These are phyloP conservation scores for Phytophthora constricta DNA, from an alignment of 352 stramenopile species.

Conservation along the genomic window DNA sequence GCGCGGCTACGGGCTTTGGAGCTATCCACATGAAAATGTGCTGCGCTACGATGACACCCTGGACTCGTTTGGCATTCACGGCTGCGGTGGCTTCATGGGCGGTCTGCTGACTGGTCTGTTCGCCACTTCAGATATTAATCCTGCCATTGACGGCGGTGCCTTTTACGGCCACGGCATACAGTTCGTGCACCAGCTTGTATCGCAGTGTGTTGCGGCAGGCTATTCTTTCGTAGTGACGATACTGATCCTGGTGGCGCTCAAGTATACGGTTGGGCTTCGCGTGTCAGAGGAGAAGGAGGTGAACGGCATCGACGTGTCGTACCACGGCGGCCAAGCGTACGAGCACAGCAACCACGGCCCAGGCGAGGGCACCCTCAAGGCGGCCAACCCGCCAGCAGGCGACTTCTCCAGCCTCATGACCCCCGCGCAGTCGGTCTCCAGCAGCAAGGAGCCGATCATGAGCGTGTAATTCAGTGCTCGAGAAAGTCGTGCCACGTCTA, in stretches of 20 bases:
- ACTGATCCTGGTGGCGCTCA: conserved; percentile 68
- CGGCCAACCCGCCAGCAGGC: conserved; percentile 12
- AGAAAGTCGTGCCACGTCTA: too few relatives aligned
- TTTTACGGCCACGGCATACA: conserved; percentile 48
- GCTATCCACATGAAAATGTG: conserved; percentile 63
- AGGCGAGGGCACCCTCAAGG: neutral
- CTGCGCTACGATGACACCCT: conserved; percentile 80
- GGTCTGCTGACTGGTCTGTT: conserved; percentile 77
- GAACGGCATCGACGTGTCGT: conserved; percentile 76
- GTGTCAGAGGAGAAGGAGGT: conserved; percentile 81
- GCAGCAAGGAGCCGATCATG: too few relatives aligned
- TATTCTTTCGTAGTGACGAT: conserved; percentile 76
- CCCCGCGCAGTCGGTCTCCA: neutral
- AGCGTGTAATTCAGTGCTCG: too few relatives aligned
- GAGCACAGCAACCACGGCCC: conserved; percentile 36
- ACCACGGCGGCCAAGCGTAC: conserved; percentile 67
- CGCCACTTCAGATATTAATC: too few relatives aligned
- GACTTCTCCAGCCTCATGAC: conserved; percentile 33
- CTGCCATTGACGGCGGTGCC: conserved; percentile 51
- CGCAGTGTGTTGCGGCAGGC: conserved; percentile 53
- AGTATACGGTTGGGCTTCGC: conserved; percentile 69
- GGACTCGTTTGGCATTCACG: conserved; percentile 80
- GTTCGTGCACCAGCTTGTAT: conserved; percentile 59
- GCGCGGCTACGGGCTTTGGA: conserved; percentile 53
- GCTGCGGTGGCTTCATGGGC: conserved; percentile 69